Evolutionary conservation across 2,329 filamentous ascomycete genomes (phyloP).

Genomic region (Colletotrichum musicola): DNA sequence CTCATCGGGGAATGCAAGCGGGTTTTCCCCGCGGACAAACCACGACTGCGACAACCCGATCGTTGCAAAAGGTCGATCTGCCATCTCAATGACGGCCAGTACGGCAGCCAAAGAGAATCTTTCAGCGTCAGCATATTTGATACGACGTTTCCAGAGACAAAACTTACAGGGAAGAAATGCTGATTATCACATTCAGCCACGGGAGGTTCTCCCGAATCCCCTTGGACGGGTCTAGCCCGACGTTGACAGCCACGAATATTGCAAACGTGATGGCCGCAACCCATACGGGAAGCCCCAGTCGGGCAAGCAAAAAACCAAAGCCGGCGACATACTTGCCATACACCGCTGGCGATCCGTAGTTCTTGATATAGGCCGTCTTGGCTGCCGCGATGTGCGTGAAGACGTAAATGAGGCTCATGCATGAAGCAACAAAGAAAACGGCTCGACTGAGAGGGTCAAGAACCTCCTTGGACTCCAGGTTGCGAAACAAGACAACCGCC

Average conservation of each 20-base stretch:
- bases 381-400: conserved; percentile 20
- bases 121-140: neutral
- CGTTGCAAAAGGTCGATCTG: conserved; percentile 32
- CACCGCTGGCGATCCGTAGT: neutral
- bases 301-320: conserved; percentile 24
- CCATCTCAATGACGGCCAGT: conserved; percentile 32
- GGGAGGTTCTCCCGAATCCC: conserved; percentile 22
- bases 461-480: conserved; percentile 21
- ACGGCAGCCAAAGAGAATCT: conserved; percentile 21
- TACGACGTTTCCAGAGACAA: too few species aligned
- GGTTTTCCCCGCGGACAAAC: conserved; percentile 21
- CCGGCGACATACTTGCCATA: conserved; percentile 26
- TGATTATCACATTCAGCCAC: conserved; percentile 34
- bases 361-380: conserved; percentile 15
- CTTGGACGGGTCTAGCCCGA: conserved; percentile 30
- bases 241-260: conserved; percentile 33
- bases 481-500: conserved; percentile 22
- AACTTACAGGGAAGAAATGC: conserved; percentile 29
- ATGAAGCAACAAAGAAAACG: conserved; percentile 34
- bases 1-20: neutral
- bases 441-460: conserved; percentile 32
- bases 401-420: conserved; percentile 28
- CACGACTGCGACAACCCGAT: conserved; percentile 23
- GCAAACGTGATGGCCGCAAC: conserved; percentile 23
- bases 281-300: conserved; percentile 31